phyloP scores from a whole-genome alignment of 306 rosid species.

The Arachis hypogaea region DNA sequence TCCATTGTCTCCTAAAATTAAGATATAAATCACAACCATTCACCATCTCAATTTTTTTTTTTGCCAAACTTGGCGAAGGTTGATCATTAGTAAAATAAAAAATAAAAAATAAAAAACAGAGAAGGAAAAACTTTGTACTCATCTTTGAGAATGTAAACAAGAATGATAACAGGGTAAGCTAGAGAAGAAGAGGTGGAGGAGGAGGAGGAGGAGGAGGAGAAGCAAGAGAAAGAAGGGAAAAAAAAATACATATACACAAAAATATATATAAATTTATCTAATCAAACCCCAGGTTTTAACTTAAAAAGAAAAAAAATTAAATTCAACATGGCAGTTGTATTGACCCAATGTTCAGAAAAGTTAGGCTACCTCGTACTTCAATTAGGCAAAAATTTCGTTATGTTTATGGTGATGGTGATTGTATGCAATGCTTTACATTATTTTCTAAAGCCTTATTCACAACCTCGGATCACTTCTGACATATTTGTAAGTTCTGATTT shows the following conservation, averaged over 20 bases:
- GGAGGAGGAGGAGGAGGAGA: background rate
- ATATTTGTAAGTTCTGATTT: conserved; percentile 54
- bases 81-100: conserved; percentile 16
- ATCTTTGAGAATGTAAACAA: conserved; percentile 14
- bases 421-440: conserved; percentile 69
- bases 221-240: too few species aligned
- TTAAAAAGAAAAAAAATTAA: background rate
- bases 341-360: conserved; percentile 52
- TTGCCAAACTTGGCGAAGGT: conserved; percentile 35
- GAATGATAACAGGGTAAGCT: conserved; percentile 22
- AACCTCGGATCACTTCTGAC: conserved; percentile 77
- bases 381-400: conserved; percentile 46
- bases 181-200: background rate
- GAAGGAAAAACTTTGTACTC: background rate
- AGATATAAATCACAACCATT: conserved; percentile 58
- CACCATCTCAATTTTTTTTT: conserved; percentile 29
- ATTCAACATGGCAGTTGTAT: background rate
- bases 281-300: background rate
- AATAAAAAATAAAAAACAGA: too few species aligned
- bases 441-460: conserved; percentile 61
- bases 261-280: background rate
- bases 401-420: conserved; percentile 69
- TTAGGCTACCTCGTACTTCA: conserved; percentile 46
- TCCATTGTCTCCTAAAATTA: conserved; percentile 63
- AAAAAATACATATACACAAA: background rate